These are phyloP conservation scores for Balansia obtecta DNA, from an alignment of 2,329 filamentous ascomycete species.

Conservation along the genomic window DNA sequence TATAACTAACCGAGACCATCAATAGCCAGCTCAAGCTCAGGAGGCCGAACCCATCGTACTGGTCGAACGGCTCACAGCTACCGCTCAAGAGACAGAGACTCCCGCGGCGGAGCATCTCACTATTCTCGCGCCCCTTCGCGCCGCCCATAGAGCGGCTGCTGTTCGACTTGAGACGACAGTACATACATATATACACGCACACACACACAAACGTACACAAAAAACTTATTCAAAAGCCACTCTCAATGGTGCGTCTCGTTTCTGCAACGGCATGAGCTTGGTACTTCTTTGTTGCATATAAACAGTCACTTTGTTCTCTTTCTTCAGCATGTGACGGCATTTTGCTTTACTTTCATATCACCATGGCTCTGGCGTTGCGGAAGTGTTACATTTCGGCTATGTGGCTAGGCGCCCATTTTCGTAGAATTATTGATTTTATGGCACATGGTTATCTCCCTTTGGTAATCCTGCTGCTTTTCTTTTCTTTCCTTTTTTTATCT, in stretches of 20 bases:
- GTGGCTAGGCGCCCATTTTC: background rate
- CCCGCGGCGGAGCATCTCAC: conserved; percentile 3
- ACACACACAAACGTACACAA: too few species aligned
- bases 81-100: conserved; percentile 5
- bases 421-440: background rate
- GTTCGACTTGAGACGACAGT: background rate
- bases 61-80: conserved; percentile 3
- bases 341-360: background rate
- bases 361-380: background rate
- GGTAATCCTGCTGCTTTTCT: too few species aligned
- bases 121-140: conserved; percentile 4
- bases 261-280: background rate
- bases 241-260: background rate
- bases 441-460: background rate
- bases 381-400: background rate
- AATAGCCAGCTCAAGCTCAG: conserved; percentile 13
- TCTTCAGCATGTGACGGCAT: background rate
- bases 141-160: conserved; percentile 3
- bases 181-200: background rate
- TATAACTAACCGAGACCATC: background rate
- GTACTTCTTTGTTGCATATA: background rate
- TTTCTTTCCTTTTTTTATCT: too few species aligned
- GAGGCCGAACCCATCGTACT: conserved; percentile 9
- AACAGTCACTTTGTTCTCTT: background rate
- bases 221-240: background rate